Percentiles rank a stretch among this genome's conserved stretches.
Conservation (phyloP, 257 asterid species). For the Solanum virginianum region DNA sequence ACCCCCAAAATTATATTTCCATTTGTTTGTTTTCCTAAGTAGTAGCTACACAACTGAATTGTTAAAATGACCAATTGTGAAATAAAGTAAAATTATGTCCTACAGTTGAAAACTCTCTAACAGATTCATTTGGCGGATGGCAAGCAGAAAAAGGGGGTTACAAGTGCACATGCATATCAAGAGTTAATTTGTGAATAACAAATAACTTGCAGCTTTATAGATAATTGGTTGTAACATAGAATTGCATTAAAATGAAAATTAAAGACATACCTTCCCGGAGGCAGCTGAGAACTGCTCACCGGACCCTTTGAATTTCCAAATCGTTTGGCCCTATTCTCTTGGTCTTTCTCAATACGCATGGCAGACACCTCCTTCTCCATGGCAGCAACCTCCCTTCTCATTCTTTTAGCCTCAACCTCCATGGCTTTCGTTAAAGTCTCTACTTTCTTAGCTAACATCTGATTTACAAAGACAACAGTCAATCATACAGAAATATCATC, state of each 20-base stretch:
- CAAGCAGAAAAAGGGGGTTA: background rate
- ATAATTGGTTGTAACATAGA: background rate
- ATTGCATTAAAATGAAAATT: background rate
- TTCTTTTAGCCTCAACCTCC: conserved; percentile 97
- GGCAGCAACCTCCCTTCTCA: conserved; percentile 96
- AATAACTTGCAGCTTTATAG: background rate
- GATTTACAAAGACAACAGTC: background rate
- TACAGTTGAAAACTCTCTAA: background rate
- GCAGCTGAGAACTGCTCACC: conserved; percentile 56
- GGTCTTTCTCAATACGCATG: conserved; percentile 89
- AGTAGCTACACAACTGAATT: background rate
- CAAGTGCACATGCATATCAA: background rate
- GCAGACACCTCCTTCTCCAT: conserved; percentile 99
- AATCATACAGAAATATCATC: background rate
- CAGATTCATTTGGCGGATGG: background rate
- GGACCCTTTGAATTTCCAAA: conserved; percentile 54
- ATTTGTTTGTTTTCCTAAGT: background rate
- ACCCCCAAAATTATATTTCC: background rate
- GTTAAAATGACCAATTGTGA: background rate
- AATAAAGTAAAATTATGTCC: background rate
- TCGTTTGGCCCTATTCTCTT: conserved; percentile 61
- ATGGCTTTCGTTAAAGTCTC: conserved; percentile 91
- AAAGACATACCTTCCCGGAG: conserved; percentile 59
- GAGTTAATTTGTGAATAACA: background rate
- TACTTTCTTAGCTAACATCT: conserved; percentile 96